Percentiles rank a stretch among this genome's conserved stretches.
Evolutionary conservation across 768 basidiomycete species (phyloP).

Genomic region (Suillus subaureus): DNA sequence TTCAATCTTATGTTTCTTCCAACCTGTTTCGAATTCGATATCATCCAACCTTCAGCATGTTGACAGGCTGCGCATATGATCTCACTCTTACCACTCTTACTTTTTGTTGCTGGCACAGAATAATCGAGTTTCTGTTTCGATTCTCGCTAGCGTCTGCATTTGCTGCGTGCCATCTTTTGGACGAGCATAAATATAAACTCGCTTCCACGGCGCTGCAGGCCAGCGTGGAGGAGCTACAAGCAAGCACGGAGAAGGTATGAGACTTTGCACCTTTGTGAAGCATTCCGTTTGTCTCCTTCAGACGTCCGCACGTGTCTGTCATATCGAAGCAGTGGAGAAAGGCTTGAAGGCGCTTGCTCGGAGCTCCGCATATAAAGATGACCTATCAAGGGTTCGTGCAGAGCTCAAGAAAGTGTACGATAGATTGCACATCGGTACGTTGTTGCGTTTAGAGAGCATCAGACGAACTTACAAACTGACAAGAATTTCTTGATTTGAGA

Average conservation of each 20-base stretch:
- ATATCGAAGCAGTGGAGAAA: slow-evolving; percentile 89
- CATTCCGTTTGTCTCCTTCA: slow-evolving; percentile 28
- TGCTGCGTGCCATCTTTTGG: slow-evolving; percentile 84
- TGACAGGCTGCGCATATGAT: no score
- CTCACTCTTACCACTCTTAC: no score
- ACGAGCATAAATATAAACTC: slow-evolving; percentile 88
- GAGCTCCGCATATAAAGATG: slow-evolving; percentile 74
- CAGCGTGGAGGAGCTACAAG: slow-evolving; percentile 84
- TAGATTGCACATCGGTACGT: slow-evolving; percentile 76
- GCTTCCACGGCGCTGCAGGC: slow-evolving; percentile 87
- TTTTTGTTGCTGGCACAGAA: slow-evolving; percentile 41
- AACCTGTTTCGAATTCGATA: no score
- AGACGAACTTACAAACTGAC: neutral
- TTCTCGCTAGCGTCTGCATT: slow-evolving; percentile 88
- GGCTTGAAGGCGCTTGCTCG: slow-evolving; percentile 77
- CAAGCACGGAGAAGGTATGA: slow-evolving; percentile 70
- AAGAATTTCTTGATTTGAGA: slow-evolving; percentile 81
- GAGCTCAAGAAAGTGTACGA: slow-evolving; percentile 90
- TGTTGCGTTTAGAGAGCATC: neutral
- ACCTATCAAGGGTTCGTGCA: slow-evolving; percentile 69
- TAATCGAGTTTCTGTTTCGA: slow-evolving; percentile 85
- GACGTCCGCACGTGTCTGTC: slow-evolving; percentile 81
- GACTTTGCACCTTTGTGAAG: neutral
- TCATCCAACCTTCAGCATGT: no score
- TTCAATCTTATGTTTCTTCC: no score